Conservation (phyloP, 257 asterid genomes). For the Lycium ferocissimum region DNA sequence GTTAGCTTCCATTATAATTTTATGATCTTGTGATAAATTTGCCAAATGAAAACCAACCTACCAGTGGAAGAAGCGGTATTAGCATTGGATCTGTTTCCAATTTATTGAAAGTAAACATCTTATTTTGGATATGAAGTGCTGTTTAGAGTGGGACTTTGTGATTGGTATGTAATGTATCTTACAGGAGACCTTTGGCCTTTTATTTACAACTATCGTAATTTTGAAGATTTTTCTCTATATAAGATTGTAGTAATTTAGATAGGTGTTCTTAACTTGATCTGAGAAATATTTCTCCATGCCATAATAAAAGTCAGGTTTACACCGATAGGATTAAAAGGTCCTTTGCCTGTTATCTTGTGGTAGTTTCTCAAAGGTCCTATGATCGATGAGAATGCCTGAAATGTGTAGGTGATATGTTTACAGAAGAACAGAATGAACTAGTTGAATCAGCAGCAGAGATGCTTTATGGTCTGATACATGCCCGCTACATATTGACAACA, state of each 20-base stretch:
- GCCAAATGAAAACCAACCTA: not conserved
- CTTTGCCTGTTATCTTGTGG: conserved; percentile 21
- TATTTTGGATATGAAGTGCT: not conserved
- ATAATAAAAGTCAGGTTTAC: conserved; percentile 8
- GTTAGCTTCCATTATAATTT: not conserved
- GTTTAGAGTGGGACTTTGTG: not conserved
- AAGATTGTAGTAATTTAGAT: not conserved
- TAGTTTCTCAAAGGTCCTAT: conserved; percentile 26
- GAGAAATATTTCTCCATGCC: conserved; percentile 7
- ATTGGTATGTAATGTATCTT: not conserved
- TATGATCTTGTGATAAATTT: not conserved
- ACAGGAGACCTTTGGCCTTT: not conserved
- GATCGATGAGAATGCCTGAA: conserved; percentile 41
- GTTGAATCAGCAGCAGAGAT: conserved; percentile 74
- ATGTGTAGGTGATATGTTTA: conserved; percentile 60
- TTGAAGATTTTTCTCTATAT: conserved; percentile 1
- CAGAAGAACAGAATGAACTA: conserved; percentile 66
- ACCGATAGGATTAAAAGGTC: not conserved
- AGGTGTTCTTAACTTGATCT: not conserved
- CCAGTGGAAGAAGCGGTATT: not conserved
- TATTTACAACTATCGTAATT: not conserved
- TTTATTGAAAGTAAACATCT: conserved; percentile 13
- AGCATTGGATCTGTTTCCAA: not conserved
- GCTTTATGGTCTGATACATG: conserved; percentile 70
- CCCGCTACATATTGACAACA: conserved; percentile 65